Evolutionary conservation across 805 yeast species (phyloP).

Genomic region (Crinitomyces ghanaensis): DNA sequence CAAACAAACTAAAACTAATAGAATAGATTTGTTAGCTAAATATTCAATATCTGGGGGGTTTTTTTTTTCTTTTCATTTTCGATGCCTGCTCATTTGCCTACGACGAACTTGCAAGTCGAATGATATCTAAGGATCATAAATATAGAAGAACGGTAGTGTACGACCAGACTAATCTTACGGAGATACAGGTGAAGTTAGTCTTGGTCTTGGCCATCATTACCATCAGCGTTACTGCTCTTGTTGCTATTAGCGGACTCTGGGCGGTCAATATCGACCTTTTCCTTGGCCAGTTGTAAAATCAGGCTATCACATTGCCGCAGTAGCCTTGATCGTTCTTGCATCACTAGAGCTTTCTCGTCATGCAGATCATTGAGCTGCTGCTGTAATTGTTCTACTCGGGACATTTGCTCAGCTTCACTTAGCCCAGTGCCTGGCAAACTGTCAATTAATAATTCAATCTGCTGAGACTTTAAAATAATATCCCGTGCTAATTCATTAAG

Average conservation of each 20-base stretch:
- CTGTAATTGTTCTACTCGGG: slow-evolving; percentile 50
- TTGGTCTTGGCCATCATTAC: background rate
- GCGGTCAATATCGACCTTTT: slow-evolving; percentile 26
- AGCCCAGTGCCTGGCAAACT: slow-evolving; percentile 90
- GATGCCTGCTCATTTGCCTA: too few species aligned
- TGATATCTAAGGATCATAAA: too few species aligned
- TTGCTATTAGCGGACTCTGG: too few species aligned
- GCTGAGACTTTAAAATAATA: slow-evolving; percentile 73
- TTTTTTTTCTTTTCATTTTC: too few species aligned
- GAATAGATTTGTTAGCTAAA: too few species aligned
- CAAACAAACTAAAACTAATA: too few species aligned
- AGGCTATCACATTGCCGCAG: slow-evolving; percentile 52
- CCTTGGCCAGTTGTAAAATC: slow-evolving; percentile 48
- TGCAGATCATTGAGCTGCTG: slow-evolving; percentile 52
- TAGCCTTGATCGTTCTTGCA: slow-evolving; percentile 52
- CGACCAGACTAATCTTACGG: background rate
- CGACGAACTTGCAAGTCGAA: too few species aligned
- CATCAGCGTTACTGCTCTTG: too few species aligned
- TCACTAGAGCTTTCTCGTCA: slow-evolving; percentile 41
- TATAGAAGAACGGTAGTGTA: too few species aligned
- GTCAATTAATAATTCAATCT: slow-evolving; percentile 73
- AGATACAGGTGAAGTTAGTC: background rate
- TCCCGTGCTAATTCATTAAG: slow-evolving; percentile 67
- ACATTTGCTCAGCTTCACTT: slow-evolving; percentile 61
- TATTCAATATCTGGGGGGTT: too few species aligned